These are phyloP conservation scores for Sporothrix globosa DNA, from an alignment of 2,329 filamentous ascomycete genomes.

Conservation along the genomic window DNA sequence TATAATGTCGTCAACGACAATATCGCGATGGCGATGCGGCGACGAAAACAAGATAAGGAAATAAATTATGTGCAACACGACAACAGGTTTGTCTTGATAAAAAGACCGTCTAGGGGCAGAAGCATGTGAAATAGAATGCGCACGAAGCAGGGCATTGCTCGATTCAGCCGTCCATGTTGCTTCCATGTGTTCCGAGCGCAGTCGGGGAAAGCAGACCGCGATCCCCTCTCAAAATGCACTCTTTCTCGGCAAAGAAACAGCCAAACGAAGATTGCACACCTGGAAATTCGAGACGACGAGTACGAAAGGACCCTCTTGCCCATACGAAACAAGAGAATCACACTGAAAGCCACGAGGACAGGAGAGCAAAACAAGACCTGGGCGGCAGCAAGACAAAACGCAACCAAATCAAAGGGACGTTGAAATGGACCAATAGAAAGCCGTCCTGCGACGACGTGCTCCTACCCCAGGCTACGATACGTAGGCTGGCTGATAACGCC, in stretches of 20 bases:
- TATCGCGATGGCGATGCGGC: neutral
- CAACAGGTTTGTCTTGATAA: neutral
- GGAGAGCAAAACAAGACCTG: neutral
- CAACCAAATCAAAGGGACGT: neutral
- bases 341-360: neutral
- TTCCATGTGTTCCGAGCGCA: too few species aligned
- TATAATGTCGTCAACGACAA: neutral
- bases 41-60: neutral
- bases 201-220: too few species aligned
- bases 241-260: neutral
- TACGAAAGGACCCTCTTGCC: neutral
- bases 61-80: constrained; percentile 1
- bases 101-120: neutral
- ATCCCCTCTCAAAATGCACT: too few species aligned
- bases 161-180: too few species aligned
- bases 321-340: neutral
- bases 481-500: neutral
- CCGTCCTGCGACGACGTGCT: constrained; percentile 22
- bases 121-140: neutral
- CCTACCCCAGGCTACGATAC: constrained; percentile 18
- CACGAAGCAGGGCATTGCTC: neutral
- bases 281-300: neutral
- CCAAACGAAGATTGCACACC: neutral
- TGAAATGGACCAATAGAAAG: constrained; percentile 11
- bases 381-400: neutral